phyloP scores from a whole-genome alignment of 2,329 filamentous ascomycete genomes.

The Trichophyton benhamiae region DNA sequence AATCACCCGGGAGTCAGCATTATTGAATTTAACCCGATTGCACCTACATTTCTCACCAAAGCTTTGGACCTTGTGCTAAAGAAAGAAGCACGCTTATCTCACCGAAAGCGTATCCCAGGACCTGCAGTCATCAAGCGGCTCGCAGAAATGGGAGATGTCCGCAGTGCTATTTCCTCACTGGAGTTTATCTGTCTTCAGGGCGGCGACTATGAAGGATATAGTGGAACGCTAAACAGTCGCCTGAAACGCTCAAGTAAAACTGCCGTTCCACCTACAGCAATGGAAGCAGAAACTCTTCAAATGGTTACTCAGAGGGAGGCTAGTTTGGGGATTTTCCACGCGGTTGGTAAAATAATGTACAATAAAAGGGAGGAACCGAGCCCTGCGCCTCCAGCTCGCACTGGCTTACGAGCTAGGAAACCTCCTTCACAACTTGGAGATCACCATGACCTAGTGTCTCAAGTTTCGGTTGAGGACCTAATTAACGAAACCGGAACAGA shows the following conservation, averaged over 20 bases:
- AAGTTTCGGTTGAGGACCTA: conserved; percentile 60
- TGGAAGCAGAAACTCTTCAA: conserved; percentile 67
- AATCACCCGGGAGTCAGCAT: conserved; percentile 65
- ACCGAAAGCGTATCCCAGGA: conserved; percentile 59
- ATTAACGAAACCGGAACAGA: conserved; percentile 91
- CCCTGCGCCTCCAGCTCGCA: conserved; percentile 17
- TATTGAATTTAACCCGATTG: conserved; percentile 89
- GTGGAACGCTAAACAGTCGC: conserved; percentile 58
- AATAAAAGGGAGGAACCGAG: conserved; percentile 61
- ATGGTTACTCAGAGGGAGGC: conserved; percentile 77
- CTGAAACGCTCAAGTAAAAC: conserved; percentile 47
- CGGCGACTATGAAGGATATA: conserved; percentile 61
- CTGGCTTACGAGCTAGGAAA: conserved; percentile 35
- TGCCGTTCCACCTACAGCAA: conserved; percentile 47
- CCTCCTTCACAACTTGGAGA: conserved; percentile 50
- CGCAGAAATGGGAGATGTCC: conserved; percentile 78
- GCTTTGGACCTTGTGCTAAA: conserved; percentile 69
- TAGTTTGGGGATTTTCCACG: conserved; percentile 88
- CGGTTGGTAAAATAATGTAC: conserved; percentile 89
- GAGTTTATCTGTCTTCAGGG: conserved; percentile 84
- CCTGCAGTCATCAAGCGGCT: conserved; percentile 65
- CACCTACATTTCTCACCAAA: conserved; percentile 71
- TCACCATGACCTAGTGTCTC: conserved; percentile 47
- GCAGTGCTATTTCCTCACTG: conserved; percentile 80
- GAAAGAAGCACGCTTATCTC: conserved; percentile 70